Conservation (phyloP, 2,329 filamentous ascomycete species). For the Alternaria angustiovoidea region DNA sequence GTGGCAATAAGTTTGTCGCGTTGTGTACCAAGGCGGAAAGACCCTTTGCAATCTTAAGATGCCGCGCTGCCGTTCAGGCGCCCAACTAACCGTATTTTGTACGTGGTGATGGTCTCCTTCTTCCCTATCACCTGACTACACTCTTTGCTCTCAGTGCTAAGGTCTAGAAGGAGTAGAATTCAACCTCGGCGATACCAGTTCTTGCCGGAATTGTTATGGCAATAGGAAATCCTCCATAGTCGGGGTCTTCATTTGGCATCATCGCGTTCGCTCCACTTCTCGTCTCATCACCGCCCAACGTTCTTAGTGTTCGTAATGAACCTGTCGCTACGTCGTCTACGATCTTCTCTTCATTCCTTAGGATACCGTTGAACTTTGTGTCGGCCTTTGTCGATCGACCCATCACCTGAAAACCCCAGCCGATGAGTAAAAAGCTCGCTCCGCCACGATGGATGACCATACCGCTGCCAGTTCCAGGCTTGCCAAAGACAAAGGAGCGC, state of each 20-base stretch:
- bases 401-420: constrained; percentile 56
- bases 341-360: constrained; percentile 54
- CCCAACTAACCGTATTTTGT: not conserved
- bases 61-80: not conserved
- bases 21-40: not conserved
- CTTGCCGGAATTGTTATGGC: constrained; percentile 62
- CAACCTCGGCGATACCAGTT: constrained; percentile 47
- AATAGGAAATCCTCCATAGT: constrained; percentile 66
- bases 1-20: not conserved
- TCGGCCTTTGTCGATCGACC: constrained; percentile 37
- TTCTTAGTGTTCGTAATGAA: constrained; percentile 48
- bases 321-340: constrained; percentile 48
- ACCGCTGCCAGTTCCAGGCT: constrained; percentile 52
- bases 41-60: not conserved
- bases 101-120: not conserved
- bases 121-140: not conserved
- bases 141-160: not conserved
- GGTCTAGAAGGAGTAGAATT: constrained; percentile 14
- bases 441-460: constrained; percentile 54
- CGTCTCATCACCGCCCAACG: constrained; percentile 58
- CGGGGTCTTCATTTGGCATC: constrained; percentile 65
- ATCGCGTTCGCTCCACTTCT: constrained; percentile 58
- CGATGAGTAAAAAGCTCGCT: constrained; percentile 55
- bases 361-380: constrained; percentile 55
- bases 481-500: constrained; percentile 58